Percentiles rank a stretch among this genome's conserved stretches.
Evolutionary conservation across 345 rosid species (phyloP).

Genomic region (Brassica cretica): DNA sequence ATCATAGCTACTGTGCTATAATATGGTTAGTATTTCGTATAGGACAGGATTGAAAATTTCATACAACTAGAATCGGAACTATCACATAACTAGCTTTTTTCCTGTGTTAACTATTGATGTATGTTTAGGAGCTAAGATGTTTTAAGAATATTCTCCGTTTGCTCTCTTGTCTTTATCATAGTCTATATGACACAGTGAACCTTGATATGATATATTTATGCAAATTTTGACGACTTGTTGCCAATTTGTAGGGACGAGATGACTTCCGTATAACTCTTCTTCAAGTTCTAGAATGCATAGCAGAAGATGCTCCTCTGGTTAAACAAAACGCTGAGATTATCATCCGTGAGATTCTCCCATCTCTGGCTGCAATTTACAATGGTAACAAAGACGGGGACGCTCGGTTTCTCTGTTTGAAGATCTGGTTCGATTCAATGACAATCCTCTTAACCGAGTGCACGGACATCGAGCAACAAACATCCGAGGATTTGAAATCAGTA

Average conservation of each 20-base stretch:
- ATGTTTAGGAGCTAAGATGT: conserved; percentile 2
- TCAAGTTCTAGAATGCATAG: conserved; percentile 71
- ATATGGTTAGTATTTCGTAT: not conserved
- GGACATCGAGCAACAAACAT: conserved; percentile 52
- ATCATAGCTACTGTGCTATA: not conserved
- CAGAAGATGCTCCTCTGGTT: conserved; percentile 67
- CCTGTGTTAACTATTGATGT: not conserved
- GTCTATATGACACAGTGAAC: not conserved
- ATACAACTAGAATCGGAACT: not conserved
- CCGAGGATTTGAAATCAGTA: conserved; percentile 63
- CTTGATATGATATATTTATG: not conserved
- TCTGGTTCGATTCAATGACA: conserved; percentile 80
- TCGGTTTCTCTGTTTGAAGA: conserved; percentile 85
- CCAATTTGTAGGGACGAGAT: conserved; percentile 71
- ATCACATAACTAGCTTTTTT: not conserved
- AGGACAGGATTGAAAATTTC: not conserved
- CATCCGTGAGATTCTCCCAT: conserved; percentile 71
- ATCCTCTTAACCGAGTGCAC: conserved; percentile 66
- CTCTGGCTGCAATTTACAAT: conserved; percentile 71
- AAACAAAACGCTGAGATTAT: conserved; percentile 57
- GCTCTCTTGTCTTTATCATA: not conserved
- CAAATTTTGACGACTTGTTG: conserved; percentile 6
- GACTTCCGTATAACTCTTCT: conserved; percentile 94
- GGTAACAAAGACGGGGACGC: conserved; percentile 95
- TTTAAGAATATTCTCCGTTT: conserved; percentile 1